Percentiles rank a stretch among this genome's conserved stretches.
phyloP scores from a whole-genome alignment of 1,284 basidiomycete genomes.

The Boletus sp. region DNA sequence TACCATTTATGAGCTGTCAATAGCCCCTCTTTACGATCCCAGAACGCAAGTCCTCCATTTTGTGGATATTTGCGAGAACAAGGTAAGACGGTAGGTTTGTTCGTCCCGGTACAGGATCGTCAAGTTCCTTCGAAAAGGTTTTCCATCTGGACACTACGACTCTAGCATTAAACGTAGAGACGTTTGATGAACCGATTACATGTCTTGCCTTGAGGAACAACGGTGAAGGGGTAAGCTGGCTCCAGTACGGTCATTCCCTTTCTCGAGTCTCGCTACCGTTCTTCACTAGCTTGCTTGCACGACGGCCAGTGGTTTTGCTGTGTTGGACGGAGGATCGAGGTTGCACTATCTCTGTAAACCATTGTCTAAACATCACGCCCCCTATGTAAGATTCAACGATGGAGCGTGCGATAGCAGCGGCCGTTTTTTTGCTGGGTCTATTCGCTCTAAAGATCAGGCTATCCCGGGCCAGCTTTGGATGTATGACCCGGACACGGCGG shows the following conservation, averaged over 20 bases:
- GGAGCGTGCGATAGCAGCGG: constrained; percentile 63
- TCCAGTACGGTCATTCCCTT: background rate
- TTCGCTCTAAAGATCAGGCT: constrained; percentile 46
- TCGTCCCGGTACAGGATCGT: constrained; percentile 19
- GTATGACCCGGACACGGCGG: constrained; percentile 49
- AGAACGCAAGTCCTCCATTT: constrained; percentile 55
- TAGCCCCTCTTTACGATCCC: constrained; percentile 61
- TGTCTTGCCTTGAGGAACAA: constrained; percentile 20
- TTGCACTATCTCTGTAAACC: constrained; percentile 41
- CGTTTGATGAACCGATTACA: constrained; percentile 25
- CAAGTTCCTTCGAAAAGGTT: constrained; percentile 13
- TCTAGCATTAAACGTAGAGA: constrained; percentile 15
- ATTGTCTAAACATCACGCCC: constrained; percentile 39
- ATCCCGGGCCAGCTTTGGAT: constrained; percentile 57
- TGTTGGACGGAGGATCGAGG: constrained; percentile 17
- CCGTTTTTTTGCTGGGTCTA: constrained; percentile 61
- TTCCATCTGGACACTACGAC: constrained; percentile 24
- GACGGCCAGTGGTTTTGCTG: constrained; percentile 21
- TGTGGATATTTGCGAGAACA: constrained; percentile 59
- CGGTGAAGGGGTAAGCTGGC: constrained; percentile 15
- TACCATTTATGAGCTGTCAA: constrained; percentile 11
- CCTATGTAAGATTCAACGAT: constrained; percentile 61
- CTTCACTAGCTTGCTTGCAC: constrained; percentile 19
- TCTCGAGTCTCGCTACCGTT: background rate
- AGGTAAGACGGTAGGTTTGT: constrained; percentile 42